Evolutionary conservation across 495 filamentous ascomycete genomes (phyloP).

Genomic region (Penicillium samsonianum): DNA sequence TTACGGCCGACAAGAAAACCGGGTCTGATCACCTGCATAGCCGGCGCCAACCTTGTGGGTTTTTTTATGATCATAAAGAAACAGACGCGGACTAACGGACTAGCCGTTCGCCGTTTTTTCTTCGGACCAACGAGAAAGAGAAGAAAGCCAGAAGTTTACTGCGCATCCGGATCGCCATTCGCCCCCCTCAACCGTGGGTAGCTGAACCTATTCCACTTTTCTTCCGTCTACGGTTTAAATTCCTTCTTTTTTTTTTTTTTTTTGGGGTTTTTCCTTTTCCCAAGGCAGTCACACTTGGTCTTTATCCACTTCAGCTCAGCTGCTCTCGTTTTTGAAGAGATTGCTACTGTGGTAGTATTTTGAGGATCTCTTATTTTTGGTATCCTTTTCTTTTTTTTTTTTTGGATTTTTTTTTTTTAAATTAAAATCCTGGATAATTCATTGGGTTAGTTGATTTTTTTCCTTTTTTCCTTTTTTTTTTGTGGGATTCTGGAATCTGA

Average conservation of each 20-base stretch:
- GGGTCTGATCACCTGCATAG: constrained; percentile 46
- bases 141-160: neutral
- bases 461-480: constrained; percentile 11
- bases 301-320: constrained; percentile 5
- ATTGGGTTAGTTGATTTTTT: constrained; percentile 8
- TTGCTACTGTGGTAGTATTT: constrained; percentile 6
- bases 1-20: constrained; percentile 20
- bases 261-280: neutral
- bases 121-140: neutral
- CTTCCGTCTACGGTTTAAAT: neutral
- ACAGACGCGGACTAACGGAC: constrained; percentile 19
- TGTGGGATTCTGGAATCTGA: constrained; percentile 20
- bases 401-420: neutral
- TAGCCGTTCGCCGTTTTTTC: neutral
- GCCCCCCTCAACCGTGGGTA: constrained; percentile 34
- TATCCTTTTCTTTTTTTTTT: neutral
- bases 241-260: neutral
- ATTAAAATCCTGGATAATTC: neutral
- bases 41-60: constrained; percentile 32
- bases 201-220: constrained; percentile 26
- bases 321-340: constrained; percentile 6
- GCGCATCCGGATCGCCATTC: constrained; percentile 29
- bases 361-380: neutral
- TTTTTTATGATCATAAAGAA: constrained; percentile 22
- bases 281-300: constrained; percentile 3